Evolutionary conservation across 75 land plant genomes (phyloP), one percentile per base, ranked within the genome.

Genomic region (Cupressus sempervirens): DNA sequence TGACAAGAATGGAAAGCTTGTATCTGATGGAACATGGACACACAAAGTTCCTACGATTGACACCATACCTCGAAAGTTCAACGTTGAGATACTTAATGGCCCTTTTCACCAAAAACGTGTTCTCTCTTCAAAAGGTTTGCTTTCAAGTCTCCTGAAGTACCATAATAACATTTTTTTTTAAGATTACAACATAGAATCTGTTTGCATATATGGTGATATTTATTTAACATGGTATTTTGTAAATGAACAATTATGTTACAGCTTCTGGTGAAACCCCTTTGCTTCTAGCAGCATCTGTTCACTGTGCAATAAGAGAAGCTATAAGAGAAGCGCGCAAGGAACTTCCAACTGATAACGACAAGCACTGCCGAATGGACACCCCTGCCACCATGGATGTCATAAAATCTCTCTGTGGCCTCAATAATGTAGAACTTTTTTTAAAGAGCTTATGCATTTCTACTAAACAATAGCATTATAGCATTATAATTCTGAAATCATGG

Each of bases 61-160:
- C 86, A 93, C 88, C 65, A 93, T 97, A 34, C 99, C 99, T 14
- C 91, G 85, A 67, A 85, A 92, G 76, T 90, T 97, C 85, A 91
- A 93, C 86, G 94, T 96, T 29, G 96, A 95, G 87, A 45, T 97
- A 38, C 77, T 94, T 20, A 96, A 92, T 88, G 93, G 95, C 81
- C 94, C 96, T 38, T 87, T 91, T 45, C 98, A 93, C 87, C 34
- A 91, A 81, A 88, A 91, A 8, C 93, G 96, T 2, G 75, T 97
- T 76, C 95, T 94, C 52, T 97, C 99, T 16, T 97, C 99, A 3
- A 97, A 97, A 91, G 96, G 99, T 92, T 84, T 43, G 41, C 30
- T 18, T 5, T 35, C 3, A 26, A 23, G 46, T 20, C 46, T 43
- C 7, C 46, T 77, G 7, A 26, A 41, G 80, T 48, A 77, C 48